These are phyloP conservation scores for Fusarium beomiforme DNA, from an alignment of 2,329 filamentous ascomycete species.

Conservation along the genomic window DNA sequence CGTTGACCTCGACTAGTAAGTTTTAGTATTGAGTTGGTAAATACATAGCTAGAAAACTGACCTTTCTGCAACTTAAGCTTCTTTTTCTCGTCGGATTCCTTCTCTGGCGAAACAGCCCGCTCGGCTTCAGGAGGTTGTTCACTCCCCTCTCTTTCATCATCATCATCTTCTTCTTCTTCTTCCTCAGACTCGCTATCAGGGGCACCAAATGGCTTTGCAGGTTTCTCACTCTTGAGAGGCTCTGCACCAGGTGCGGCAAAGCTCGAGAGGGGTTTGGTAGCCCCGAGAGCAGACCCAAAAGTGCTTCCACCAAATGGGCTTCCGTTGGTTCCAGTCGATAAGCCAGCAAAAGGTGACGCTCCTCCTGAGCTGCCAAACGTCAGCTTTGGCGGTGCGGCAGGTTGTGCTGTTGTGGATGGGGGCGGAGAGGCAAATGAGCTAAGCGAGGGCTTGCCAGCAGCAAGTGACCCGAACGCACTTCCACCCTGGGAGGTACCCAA, in stretches of 20 bases:
- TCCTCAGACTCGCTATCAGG: slow-evolving; percentile 73
- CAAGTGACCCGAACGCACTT: slow-evolving; percentile 59
- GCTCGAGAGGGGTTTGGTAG: slow-evolving; percentile 63
- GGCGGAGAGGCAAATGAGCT: slow-evolving; percentile 49
- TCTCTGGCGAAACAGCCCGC: slow-evolving; percentile 58
- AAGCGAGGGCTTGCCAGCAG: slow-evolving; percentile 48
- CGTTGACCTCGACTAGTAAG: slow-evolving; percentile 73
- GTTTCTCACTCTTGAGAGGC: slow-evolving; percentile 65
- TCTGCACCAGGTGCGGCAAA: slow-evolving; percentile 73
- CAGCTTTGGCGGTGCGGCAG: slow-evolving; percentile 56
- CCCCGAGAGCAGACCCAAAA: slow-evolving; percentile 51
- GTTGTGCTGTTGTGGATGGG: slow-evolving; percentile 34
- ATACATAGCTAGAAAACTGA: slow-evolving; percentile 50
- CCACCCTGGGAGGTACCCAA: slow-evolving; percentile 59
- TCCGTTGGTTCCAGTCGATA: slow-evolving; percentile 55
- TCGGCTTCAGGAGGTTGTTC: slow-evolving; percentile 59
- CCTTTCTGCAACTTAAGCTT: slow-evolving; percentile 75
- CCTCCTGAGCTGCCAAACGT: slow-evolving; percentile 56
- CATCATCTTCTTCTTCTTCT: slow-evolving; percentile 51
- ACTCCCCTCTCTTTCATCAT: slow-evolving; percentile 53
- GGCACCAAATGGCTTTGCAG: slow-evolving; percentile 79
- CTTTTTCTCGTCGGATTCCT: slow-evolving; percentile 71
- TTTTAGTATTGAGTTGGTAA: slow-evolving; percentile 40
- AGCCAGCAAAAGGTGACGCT: slow-evolving; percentile 59
- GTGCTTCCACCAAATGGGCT: slow-evolving; percentile 53